Base-by-base conservation (phyloP, 1,284 basidiomycete species). In the Apiotrichum akiyoshidainum region DNA sequence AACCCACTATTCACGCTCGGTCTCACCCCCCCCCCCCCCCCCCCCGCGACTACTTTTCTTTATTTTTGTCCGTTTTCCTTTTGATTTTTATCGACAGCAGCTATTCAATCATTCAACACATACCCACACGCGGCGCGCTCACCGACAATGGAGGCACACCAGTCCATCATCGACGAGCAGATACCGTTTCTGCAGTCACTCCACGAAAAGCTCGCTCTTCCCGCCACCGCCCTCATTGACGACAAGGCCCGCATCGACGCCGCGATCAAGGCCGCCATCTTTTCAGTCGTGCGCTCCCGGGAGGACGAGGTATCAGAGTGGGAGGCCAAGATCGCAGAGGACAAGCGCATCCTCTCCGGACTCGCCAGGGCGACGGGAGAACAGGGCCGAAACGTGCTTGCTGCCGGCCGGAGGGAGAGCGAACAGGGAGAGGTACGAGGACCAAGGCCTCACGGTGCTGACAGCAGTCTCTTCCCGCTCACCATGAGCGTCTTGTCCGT, bases 231-330 rank as follows among this genome's bases (percentile, higher is more conserved):
- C 1, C 65, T 75, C 35, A 61, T 68, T 21, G 65, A 67, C 6
- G 75, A 77, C 56, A 58, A 68, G 46, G 60, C 66, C 9, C 58
- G 68, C 9, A 77, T 77, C 44, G 75, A 75, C 52, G 65, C 69
- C 1, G 73, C 73, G 4, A 72, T 77, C 52, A 63, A 64, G 31
- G 64, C 63, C 4, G 73, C 73, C 2, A 73, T 77, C 35, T 63
- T 67, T 2, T 65, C 68, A 1, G 64, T 77, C 35, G 66, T 77
- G 5, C 59, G 70, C 5, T 67, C 71, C 19, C 55, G 73, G 21
- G 75, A 77, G 52, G 65, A 65, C 14, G 70, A 77, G 58, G 75
- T 77, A n/a, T 71, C 73, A 17, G 58, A 59, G 11, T 70, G 72
- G 65, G 68, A 68, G 55, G 69, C 70, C 48, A 65, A 63, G 44